phyloP scores from a whole-genome alignment of 2,329 filamentous ascomycete genomes.

The Aspergillus ustus region DNA sequence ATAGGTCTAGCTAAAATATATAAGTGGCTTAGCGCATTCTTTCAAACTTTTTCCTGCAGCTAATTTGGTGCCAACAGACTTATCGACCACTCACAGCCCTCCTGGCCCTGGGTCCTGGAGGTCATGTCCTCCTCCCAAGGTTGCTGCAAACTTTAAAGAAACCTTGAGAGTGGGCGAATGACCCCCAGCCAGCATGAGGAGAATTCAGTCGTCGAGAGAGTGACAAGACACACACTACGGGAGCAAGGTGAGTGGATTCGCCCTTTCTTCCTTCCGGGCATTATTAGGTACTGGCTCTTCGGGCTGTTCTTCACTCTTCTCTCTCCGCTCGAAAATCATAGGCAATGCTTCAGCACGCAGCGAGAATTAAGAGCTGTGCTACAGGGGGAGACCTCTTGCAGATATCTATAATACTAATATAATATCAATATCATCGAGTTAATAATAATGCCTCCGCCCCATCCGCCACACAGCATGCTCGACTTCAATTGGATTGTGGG shows the following conservation, averaged over 20 bases:
- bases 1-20: background rate
- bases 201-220: background rate
- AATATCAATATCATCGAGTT: constrained; percentile 2
- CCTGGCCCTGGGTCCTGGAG: constrained; percentile 2
- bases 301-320: background rate
- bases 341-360: background rate
- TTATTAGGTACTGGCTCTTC: background rate
- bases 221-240: background rate
- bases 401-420: background rate
- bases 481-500: constrained; percentile 14
- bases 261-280: background rate
- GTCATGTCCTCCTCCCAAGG: constrained; percentile 10
- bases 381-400: constrained; percentile 3
- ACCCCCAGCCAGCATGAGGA: background rate
- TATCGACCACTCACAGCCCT: constrained; percentile 4
- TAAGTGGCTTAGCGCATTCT: background rate
- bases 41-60: constrained; percentile 15
- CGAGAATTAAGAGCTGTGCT: background rate
- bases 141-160: constrained; percentile 9
- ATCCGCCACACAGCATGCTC: constrained; percentile 16
- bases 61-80: background rate
- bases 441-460: constrained; percentile 19
- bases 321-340: background rate
- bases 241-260: background rate
- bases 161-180: constrained; percentile 5